phyloP scores from a whole-genome alignment of 2,329 filamentous ascomycete genomes.

The Cercospora citrullina region DNA sequence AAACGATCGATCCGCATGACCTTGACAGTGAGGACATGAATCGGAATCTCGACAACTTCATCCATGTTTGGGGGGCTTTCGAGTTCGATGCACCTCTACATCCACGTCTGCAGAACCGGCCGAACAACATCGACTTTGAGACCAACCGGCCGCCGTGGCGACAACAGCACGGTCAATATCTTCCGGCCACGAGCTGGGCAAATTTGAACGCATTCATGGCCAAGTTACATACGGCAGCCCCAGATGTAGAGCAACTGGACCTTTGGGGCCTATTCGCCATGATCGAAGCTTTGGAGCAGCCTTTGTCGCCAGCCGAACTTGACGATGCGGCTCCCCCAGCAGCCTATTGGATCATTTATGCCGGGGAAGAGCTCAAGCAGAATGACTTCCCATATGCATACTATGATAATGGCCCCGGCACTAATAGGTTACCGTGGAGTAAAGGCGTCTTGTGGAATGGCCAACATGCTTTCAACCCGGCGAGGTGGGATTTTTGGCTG shows the following conservation, averaged over 20 bases:
- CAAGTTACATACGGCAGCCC: background rate
- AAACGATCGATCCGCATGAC: too few relatives aligned
- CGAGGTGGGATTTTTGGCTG: conserved; percentile 5
- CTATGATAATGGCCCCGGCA: background rate
- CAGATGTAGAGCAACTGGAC: background rate
- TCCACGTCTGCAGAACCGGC: background rate
- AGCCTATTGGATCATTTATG: background rate
- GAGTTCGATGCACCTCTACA: background rate
- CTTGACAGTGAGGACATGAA: too few relatives aligned
- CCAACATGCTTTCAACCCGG: conserved; percentile 1
- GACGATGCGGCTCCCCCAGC: background rate
- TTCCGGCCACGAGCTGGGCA: background rate
- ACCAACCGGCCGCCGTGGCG: background rate
- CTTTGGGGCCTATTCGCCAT: background rate
- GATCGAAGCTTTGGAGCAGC: conserved; percentile 3
- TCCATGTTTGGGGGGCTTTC: too few relatives aligned
- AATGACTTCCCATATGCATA: background rate
- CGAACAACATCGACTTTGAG: too few relatives aligned
- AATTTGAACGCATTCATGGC: background rate
- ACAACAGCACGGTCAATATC: background rate
- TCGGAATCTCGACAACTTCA: too few relatives aligned
- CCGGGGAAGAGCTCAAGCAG: background rate
- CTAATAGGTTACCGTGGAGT: background rate
- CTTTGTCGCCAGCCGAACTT: background rate
- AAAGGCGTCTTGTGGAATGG: background rate